Evolutionary conservation across 345 rosid genomes (phyloP).

Genomic region (Raphanus raphanistrum): DNA sequence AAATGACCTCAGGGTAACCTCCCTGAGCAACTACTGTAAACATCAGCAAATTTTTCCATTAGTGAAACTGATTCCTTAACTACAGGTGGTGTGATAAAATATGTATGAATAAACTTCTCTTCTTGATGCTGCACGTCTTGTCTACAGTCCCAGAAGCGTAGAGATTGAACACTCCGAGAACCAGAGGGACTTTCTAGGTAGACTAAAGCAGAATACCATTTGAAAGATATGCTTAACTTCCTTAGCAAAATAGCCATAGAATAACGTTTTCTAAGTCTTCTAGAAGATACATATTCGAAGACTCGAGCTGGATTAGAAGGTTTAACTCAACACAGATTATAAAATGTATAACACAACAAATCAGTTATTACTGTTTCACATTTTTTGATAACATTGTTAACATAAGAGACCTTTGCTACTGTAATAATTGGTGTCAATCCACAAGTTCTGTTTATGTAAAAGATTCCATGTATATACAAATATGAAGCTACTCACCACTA

Average conservation of each 20-base stretch:
- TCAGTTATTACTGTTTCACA: neutral
- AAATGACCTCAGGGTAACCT: conserved; percentile 79
- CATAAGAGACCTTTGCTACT: neutral
- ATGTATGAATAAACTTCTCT: conserved; percentile 63
- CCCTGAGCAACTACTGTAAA: conserved; percentile 70
- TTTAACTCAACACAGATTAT: too few relatives aligned
- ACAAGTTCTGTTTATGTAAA: conserved; percentile 1
- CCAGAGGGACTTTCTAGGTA: neutral
- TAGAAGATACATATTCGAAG: too few relatives aligned
- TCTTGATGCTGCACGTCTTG: conserved; percentile 64
- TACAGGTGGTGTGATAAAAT: conserved; percentile 83
- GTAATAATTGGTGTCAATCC: neutral
- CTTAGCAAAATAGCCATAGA: too few relatives aligned
- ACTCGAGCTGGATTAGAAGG: too few relatives aligned
- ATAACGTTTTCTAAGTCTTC: too few relatives aligned
- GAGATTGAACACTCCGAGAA: neutral
- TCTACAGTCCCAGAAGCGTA: conserved; percentile 40
- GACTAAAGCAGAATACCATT: too few relatives aligned
- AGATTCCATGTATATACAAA: conserved; percentile 13
- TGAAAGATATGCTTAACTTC: too few relatives aligned
- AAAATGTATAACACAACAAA: neutral
- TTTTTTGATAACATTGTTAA: neutral
- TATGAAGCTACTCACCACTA: conserved; percentile 10
- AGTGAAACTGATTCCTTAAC: conserved; percentile 62
- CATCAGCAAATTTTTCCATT: conserved; percentile 58